Conservation (phyloP, 768 basidiomycete genomes). For the Mycena leptocephala region DNA sequence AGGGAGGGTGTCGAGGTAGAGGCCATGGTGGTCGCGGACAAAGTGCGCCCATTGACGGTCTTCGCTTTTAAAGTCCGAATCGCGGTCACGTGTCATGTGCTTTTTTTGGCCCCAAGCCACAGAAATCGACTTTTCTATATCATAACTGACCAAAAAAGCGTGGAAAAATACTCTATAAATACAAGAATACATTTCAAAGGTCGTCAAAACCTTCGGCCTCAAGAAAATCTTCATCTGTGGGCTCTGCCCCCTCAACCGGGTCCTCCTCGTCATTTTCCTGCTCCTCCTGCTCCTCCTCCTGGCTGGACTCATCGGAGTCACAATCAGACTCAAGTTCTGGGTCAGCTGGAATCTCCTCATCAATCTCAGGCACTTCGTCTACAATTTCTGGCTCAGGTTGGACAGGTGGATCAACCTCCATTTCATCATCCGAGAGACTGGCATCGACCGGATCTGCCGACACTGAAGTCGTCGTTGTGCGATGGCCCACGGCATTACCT, state of each 20-base stretch:
- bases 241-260: not conserved
- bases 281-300: not conserved
- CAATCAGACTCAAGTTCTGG: not conserved
- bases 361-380: not conserved
- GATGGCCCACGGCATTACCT: not conserved
- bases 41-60: not conserved
- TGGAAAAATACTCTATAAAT: not conserved
- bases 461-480: no score
- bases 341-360: not conserved
- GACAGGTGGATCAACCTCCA: not conserved
- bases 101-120: not conserved
- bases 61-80: not conserved
- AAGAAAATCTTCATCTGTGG: not conserved
- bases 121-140: no score
- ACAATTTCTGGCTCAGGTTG: not conserved
- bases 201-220: not conserved
- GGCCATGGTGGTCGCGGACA: constrained; percentile 3
- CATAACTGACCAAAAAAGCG: not conserved
- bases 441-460: no score
- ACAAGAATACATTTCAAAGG: not conserved
- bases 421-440: not conserved
- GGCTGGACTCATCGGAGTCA: not conserved
- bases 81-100: constrained; percentile 20
- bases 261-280: not conserved
- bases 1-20: not conserved